Percentiles rank a stretch among this genome's conserved stretches.
These are phyloP conservation scores for Aspergillus glaucus DNA, from an alignment of 2,329 filamentous ascomycete species.

Conservation along the genomic window DNA sequence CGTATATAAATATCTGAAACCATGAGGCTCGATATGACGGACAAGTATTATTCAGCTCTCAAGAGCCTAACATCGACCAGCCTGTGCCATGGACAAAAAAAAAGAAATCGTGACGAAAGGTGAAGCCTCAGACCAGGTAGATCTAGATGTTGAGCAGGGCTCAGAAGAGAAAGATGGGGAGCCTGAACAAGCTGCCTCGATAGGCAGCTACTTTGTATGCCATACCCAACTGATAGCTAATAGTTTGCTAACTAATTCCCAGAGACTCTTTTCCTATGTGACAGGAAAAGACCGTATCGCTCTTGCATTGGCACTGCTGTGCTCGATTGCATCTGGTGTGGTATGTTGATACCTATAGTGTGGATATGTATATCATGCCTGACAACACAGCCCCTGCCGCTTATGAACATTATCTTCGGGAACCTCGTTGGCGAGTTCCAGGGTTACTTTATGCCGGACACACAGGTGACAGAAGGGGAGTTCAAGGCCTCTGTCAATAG, in stretches of 20 bases:
- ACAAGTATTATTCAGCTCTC: too few relatives aligned
- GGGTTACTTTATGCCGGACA: conserved; percentile 45
- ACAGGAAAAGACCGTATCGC: conserved; percentile 12
- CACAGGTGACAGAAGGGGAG: conserved; percentile 36
- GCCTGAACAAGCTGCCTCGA: conserved; percentile 4
- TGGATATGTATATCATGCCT: neutral
- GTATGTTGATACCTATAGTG: conserved; percentile 13
- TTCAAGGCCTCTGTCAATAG: conserved; percentile 49
- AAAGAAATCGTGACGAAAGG: too few relatives aligned
- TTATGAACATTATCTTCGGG: conserved; percentile 58
- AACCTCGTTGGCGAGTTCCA: conserved; percentile 51
- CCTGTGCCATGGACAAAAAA: too few relatives aligned
- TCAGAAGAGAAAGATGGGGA: conserved; percentile 1
- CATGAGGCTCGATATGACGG: too few relatives aligned
- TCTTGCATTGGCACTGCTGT: conserved; percentile 15
- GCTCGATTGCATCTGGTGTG: conserved; percentile 19
- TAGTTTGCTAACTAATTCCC: neutral
- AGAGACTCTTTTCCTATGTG: conserved; percentile 20
- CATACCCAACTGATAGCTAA: neutral
- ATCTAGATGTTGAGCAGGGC: too few relatives aligned
- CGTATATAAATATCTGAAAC: too few relatives aligned
- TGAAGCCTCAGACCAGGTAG: too few relatives aligned
- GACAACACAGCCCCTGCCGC: conserved; percentile 27
- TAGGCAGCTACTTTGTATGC: conserved; percentile 11
- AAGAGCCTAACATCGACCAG: too few relatives aligned